Percentiles rank a stretch among this genome's conserved stretches.
Conservation (phyloP, 164 flowering plant species). For the Paratinospora sagittata region DNA sequence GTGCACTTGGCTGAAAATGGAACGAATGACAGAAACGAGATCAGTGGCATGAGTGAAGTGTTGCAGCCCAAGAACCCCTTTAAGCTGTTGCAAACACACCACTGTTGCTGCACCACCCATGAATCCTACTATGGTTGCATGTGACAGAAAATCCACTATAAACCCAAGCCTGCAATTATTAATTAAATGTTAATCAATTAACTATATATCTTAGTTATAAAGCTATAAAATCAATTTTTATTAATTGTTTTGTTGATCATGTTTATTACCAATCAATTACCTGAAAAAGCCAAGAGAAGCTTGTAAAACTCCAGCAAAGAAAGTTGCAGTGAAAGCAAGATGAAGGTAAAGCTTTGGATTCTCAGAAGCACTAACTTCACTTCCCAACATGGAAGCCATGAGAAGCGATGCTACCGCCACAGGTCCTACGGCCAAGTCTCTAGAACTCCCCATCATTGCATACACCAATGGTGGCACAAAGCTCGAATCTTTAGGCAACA, state of each 20-base stretch:
- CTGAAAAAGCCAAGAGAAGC: constrained; percentile 61
- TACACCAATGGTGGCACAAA: constrained; percentile 72
- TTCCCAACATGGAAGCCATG: constrained; percentile 38
- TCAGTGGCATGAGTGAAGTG: constrained; percentile 80
- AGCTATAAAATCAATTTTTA: background rate
- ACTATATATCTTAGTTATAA: background rate
- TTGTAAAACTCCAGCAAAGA: constrained; percentile 61
- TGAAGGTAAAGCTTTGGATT: constrained; percentile 39
- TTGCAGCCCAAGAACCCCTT: too few species aligned
- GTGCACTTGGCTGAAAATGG: constrained; percentile 71
- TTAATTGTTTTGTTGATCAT: background rate
- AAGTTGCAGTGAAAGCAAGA: constrained; percentile 51
- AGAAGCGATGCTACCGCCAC: constrained; percentile 61
- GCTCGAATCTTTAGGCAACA: constrained; percentile 47
- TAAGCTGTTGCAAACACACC: too few species aligned
- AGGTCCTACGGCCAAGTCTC: constrained; percentile 61
- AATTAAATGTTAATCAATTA: background rate
- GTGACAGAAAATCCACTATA: too few species aligned
- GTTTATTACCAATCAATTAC: constrained; percentile 26
- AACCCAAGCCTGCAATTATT: constrained; percentile 60
- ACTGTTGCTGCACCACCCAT: too few species aligned
- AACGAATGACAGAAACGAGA: constrained; percentile 65
- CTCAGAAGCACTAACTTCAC: constrained; percentile 29
- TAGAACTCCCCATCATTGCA: constrained; percentile 67
- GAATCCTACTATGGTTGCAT: too few species aligned